Evolutionary conservation across 441 rosid species (phyloP).

Genomic region (Pelargonium exstipulatum): DNA sequence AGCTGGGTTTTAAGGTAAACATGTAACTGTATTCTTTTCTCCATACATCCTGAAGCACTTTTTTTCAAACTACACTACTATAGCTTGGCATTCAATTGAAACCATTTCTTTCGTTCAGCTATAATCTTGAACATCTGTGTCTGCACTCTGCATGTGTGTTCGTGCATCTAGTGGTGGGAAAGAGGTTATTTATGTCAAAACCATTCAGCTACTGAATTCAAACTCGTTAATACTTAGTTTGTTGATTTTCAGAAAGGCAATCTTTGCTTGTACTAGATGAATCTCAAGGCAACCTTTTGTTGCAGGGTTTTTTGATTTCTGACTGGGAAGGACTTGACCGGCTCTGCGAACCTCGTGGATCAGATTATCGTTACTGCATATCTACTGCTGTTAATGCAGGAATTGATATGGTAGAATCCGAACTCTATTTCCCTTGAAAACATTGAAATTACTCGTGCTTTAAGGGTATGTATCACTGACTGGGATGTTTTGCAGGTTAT

Average conservation of each 20-base stretch:
- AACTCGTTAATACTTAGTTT: too few species aligned
- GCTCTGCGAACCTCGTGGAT: slow-evolving; percentile 55
- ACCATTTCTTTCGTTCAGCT: background rate
- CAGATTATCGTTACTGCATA: slow-evolving; percentile 56
- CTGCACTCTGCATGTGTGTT: background rate
- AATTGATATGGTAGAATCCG: slow-evolving; percentile 64
- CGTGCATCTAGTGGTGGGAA: background rate
- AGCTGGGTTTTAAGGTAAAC: slow-evolving; percentile 74
- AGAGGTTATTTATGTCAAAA: background rate
- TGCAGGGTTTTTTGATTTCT: slow-evolving; percentile 78
- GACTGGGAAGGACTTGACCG: slow-evolving; percentile 85
- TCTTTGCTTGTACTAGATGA: background rate
- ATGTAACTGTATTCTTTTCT: slow-evolving; percentile 10
- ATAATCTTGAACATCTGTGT: background rate
- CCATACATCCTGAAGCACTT: slow-evolving; percentile 11
- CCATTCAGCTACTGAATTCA: too few species aligned
- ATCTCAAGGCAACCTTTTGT: slow-evolving; percentile 10
- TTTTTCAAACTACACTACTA: slow-evolving; percentile 7
- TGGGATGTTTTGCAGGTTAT: slow-evolving; percentile 50
- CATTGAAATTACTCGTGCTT: slow-evolving; percentile 6
- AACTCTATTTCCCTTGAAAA: background rate
- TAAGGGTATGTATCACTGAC: slow-evolving; percentile 17
- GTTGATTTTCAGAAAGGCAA: too few species aligned
- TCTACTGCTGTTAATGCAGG: slow-evolving; percentile 75
- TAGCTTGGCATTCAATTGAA: slow-evolving; percentile 3